Evolutionary conservation across 2,329 filamentous ascomycete species (phyloP).

Genomic region (Calcarisporium arbuscula): DNA sequence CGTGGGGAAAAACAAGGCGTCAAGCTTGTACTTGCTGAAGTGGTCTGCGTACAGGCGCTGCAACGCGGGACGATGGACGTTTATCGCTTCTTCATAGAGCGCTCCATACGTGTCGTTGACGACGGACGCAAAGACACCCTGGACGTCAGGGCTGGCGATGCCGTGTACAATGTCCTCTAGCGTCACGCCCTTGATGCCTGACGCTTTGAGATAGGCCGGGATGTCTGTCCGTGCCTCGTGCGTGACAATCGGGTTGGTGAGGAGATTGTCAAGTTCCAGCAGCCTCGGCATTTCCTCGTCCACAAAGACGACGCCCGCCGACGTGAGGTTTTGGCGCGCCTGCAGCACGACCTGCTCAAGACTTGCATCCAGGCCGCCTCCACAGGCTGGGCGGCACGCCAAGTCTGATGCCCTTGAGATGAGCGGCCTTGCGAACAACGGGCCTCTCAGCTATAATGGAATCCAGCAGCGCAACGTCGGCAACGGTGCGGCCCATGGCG

Average conservation of each 20-base stretch:
- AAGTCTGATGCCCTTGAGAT: constrained; percentile 7
- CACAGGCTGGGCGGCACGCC: constrained; percentile 11
- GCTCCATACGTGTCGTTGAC: constrained; percentile 3
- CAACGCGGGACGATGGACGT: constrained; percentile 11
- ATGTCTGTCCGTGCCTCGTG: constrained; percentile 9
- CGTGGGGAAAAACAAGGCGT: constrained; percentile 12
- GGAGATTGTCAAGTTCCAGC: constrained; percentile 6
- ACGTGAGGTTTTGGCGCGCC: constrained; percentile 4
- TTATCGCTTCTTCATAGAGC: constrained; percentile 8
- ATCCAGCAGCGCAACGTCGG: constrained; percentile 9
- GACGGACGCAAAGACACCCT: constrained; percentile 4
- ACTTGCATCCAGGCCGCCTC: constrained; percentile 9
- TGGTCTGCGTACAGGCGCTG: constrained; percentile 10
- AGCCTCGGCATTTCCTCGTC: constrained; percentile 10
- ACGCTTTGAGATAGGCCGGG: constrained; percentile 8
- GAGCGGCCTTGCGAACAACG: not conserved
- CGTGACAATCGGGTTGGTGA: constrained; percentile 6
- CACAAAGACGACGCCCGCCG: constrained; percentile 10
- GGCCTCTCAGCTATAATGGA: constrained; percentile 8
- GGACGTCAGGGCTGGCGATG: constrained; percentile 10
- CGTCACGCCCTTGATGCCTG: constrained; percentile 2
- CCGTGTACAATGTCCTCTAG: constrained; percentile 4
- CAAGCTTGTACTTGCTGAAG: constrained; percentile 6
- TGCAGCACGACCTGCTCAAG: constrained; percentile 5
- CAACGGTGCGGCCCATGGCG: constrained; percentile 6